Base-by-base conservation (phyloP, 805 yeast species). In the Lipomyces spencermartinsiae region DNA sequence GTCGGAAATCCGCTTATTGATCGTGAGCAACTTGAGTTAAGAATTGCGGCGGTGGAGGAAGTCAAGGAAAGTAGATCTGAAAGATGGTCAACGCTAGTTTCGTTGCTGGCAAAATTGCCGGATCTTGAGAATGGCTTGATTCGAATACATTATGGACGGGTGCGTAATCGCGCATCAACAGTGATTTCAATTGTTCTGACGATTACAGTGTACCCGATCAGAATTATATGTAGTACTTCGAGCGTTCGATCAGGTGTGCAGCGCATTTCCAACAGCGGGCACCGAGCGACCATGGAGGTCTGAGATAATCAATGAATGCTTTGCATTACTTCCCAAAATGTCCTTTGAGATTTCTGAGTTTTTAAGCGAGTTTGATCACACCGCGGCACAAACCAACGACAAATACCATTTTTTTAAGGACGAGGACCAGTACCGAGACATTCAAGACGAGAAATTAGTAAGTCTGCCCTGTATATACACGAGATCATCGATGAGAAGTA, bases 1-100 rank as follows among this genome's bases (percentile, higher is more conserved):
- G 79, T 93, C 0, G 82, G 87, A 0, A 81, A 83, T 68, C 99
- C 99, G 0, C 81, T 93, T 29, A 78, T 86, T 0, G 82, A 87
- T 56, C 79, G 82, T 37, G 81, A 79, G 1, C 79, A 79, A 8
- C 89, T 95, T 1, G 82, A 84, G 64, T 81, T 82, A n/a, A 82
- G 99, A 33, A 79, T 84, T 0, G 85, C 84, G 54, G 92, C 97
- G 0, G 83, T 89, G 4, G 83, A 82, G 29, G 83, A 85, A 65
- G 76, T 88, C 3, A 61, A 49, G 29, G 53, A 61, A 22, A 59
- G 65, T 16, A 59, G 31, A 53, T 71, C 67, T 16, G 56, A 67
- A 14, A 39, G 73, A 2, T 55, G 81, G 22, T 82, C 79, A 55
- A 61, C 69, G 16, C 65, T 81, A 1, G 43, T 70, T 8, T 68